Evolutionary conservation across 2,329 filamentous ascomycete species (phyloP), one percentile per base, ranked within the genome.

Genomic region (Aspergillus fijiensis): DNA sequence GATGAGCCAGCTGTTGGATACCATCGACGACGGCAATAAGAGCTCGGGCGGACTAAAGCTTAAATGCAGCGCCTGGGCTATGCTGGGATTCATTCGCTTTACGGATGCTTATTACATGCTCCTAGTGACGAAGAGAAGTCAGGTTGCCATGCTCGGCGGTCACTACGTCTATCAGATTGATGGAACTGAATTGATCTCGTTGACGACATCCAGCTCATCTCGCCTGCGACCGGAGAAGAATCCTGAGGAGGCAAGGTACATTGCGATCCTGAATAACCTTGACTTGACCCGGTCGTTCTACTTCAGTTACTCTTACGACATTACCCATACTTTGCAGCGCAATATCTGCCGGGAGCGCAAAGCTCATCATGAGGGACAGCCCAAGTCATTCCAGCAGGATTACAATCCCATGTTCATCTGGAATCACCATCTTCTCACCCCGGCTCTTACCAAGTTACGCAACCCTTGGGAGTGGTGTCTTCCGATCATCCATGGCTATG

Each of bases 71-170:
- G 92, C 91, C 4, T 99, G 94, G 95, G 95, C 95, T 2, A 79
- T 99, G 27, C 81, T 99, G 27, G 95, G 95, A 4, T 99, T 99
- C 75, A 95, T 99, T 74, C 86, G 91, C 62, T 98, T 99, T 75
- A 99, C 95, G 0, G 92, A 94, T 2, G 88, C 92, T 3, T 97
- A 96, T 75, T 99, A 99, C 75, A 98, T 99, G 93, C 84, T 98
- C 31, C 80, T 98, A 52, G 93, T 98, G 70, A 97, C 93, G 45
- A 98, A 98, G 78, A 88, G 96, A 79, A 95, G 91, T 71, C 96
- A 96, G 60, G 93, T 96, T 3, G 95, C 95, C 49, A 94, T 97
- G 88, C 85, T 99, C 25, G 95, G 95, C 19, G 95, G 95, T 0
- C 95, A 98, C 74, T 96, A 96, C 71, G 85, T 98, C 62, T 98